Evolutionary conservation across 371 early-diverging fungal genomes (phyloP).

Genomic region (Nematocida displodere): DNA sequence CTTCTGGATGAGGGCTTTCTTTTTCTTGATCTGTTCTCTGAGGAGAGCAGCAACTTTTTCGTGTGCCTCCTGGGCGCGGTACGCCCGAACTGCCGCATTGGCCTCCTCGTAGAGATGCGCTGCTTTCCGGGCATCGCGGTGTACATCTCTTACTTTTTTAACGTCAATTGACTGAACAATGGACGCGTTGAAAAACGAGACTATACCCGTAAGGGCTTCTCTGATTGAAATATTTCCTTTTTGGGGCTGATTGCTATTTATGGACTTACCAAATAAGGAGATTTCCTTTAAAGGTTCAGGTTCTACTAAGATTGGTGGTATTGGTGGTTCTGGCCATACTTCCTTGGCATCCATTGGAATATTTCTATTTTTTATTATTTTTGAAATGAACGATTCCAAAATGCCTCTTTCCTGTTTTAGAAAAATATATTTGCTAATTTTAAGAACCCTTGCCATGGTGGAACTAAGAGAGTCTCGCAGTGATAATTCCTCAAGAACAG

Average conservation of each 20-base stretch:
- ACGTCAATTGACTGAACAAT: neutral
- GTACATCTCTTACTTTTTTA: conserved; percentile 9
- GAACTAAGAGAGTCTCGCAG: conserved; percentile 23
- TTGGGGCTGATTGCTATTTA: neutral
- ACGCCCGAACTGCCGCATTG: conserved; percentile 4
- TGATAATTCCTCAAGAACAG: conserved; percentile 22
- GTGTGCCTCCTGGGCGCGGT: conserved; percentile 11
- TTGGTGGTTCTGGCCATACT: conserved; percentile 49
- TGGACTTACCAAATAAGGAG: neutral
- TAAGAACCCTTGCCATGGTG: conserved; percentile 45
- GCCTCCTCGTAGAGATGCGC: conserved; percentile 27
- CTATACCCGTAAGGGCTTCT: neutral
- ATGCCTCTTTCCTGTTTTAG: conserved; percentile 50
- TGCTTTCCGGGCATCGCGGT: conserved; percentile 17
- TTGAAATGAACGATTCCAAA: neutral
- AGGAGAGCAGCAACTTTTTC: conserved; percentile 5
- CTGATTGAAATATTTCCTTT: neutral
- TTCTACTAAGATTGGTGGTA: neutral
- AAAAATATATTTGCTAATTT: conserved; percentile 56
- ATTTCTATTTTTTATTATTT: conserved; percentile 1
- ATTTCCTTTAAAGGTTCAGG: neutral
- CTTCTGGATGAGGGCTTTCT: conserved; percentile 27
- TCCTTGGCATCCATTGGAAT: conserved; percentile 34
- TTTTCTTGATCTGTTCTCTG: conserved; percentile 27
- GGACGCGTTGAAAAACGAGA: neutral